These are phyloP conservation scores for Magnaporthiopsis rhizophila DNA, from an alignment of 2,329 filamentous ascomycete species.

Conservation along the genomic window DNA sequence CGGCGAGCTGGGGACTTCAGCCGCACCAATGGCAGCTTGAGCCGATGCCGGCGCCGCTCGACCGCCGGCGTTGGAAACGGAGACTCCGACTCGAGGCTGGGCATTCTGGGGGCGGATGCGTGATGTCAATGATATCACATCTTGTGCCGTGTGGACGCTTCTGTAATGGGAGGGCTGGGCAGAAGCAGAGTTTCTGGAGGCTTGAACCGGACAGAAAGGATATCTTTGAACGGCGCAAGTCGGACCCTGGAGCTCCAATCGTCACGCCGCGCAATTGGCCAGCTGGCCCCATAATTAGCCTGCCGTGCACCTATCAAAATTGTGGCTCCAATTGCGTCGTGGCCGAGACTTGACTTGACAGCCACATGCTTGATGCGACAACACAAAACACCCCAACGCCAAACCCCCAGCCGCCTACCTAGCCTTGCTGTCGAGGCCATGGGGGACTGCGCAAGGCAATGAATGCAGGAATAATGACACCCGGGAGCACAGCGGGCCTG, in stretches of 20 bases:
- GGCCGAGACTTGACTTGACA: too few relatives aligned
- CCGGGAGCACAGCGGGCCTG: conserved; percentile 50
- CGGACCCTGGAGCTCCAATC: too few relatives aligned
- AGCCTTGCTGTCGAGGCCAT: background rate
- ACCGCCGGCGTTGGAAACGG: background rate
- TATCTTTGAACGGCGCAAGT: too few relatives aligned
- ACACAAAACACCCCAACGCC: background rate
- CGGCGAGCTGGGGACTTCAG: background rate
- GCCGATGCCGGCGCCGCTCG: background rate
- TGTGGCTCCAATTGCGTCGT: background rate
- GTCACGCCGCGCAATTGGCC: too few relatives aligned
- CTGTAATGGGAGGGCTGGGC: too few relatives aligned
- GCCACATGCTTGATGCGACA: background rate
- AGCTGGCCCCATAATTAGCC: background rate
- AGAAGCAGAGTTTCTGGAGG: too few relatives aligned
- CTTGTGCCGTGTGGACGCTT: too few relatives aligned
- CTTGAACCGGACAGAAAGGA: too few relatives aligned
- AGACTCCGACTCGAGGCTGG: background rate
- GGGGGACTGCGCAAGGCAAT: conserved; percentile 8
- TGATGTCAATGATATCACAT: too few relatives aligned
- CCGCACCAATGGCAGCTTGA: background rate
- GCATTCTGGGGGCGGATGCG: too few relatives aligned
- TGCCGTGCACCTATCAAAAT: background rate
- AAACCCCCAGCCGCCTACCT: background rate
- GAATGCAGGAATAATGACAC: conserved; percentile 15